Conservation (phyloP, 1,284 basidiomycete species). For the Ceratobasidium sp. region DNA sequence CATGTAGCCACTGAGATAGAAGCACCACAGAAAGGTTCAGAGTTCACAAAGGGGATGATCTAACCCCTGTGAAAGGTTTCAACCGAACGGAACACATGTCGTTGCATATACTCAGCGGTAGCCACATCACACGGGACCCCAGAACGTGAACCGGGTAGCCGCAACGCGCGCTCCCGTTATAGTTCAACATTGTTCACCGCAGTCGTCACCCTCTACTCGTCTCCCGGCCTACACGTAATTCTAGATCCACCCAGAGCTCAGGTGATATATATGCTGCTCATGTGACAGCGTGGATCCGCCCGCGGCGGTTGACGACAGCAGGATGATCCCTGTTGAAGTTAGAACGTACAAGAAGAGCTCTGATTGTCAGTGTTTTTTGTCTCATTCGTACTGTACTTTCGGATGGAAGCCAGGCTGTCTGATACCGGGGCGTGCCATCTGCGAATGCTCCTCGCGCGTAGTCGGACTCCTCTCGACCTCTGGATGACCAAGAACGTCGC, state of each 20-base stretch:
- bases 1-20: neutral
- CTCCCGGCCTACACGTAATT: neutral
- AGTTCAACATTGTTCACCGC: neutral
- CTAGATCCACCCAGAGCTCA: neutral
- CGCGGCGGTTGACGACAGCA: neutral
- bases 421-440: no score
- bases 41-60: no score
- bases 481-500: no score
- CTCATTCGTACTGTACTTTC: no score
- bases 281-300: slow-evolving; percentile 2
- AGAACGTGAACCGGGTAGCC: neutral
- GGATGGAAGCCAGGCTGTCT: no score
- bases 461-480: no score
- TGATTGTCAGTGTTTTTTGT: no score
- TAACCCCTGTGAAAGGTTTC: neutral
- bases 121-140: neutral
- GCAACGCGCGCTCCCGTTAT: neutral
- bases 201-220: neutral
- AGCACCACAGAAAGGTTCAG: neutral
- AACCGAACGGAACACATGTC: neutral
- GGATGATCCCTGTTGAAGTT: neutral
- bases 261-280: slow-evolving; percentile 1
- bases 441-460: no score
- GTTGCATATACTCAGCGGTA: neutral
- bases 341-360: no score